Percentiles rank a stretch among this genome's conserved stretches.
Conservation (phyloP, 441 rosid genomes). For the Kokia cookei region DNA sequence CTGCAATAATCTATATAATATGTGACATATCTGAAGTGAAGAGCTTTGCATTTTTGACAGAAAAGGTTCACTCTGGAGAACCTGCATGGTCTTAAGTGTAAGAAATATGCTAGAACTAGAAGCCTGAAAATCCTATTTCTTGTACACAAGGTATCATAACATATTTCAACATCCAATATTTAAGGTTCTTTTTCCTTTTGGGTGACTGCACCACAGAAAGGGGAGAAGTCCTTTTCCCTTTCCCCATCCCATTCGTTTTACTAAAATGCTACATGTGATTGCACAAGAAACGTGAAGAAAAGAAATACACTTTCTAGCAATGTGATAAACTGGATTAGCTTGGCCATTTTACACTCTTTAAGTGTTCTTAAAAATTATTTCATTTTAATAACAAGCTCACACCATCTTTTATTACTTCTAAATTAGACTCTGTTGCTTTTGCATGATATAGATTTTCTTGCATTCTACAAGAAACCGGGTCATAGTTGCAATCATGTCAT, state of each 20-base stretch:
- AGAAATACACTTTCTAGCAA: background rate
- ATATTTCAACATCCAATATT: background rate
- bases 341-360: background rate
- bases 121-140: background rate
- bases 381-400: background rate
- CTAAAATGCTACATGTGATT: background rate
- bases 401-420: background rate
- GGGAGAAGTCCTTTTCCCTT: no score
- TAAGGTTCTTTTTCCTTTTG: background rate
- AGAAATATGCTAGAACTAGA: background rate
- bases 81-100: conserved; percentile 32
- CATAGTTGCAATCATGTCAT: no score
- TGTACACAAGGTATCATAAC: background rate
- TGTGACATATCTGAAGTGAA: conserved; percentile 55
- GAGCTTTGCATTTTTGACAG: conserved; percentile 49
- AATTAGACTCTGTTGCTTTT: background rate
- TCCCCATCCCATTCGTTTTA: background rate
- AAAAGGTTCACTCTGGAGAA: conserved; percentile 46
- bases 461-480: background rate
- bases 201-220: no score
- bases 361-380: background rate
- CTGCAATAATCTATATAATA: conserved; percentile 36
- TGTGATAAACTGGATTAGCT: background rate
- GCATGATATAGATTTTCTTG: background rate
- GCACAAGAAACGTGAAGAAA: background rate